Evolutionary conservation across 768 basidiomycete genomes (phyloP), one percentile per base, ranked within the genome.

Genomic region (Termitomyces sp.): DNA sequence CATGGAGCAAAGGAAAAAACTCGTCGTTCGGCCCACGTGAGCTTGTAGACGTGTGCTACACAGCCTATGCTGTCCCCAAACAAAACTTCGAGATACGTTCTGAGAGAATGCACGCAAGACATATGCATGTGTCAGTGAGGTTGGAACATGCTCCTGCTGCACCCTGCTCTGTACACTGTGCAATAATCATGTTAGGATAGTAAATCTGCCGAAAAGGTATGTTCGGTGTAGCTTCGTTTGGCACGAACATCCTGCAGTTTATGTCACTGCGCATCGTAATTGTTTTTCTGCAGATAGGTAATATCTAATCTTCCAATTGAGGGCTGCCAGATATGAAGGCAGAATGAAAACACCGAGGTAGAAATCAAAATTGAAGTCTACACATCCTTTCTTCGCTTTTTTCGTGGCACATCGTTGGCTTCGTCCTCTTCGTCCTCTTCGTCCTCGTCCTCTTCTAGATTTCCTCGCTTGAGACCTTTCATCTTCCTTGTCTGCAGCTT

Each of bases 401-500:
- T 64, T 24, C 52, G 59, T 8, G 58, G 59, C 33, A 46, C 37
- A 16, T 67, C 59, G 30, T 67, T 62, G 22, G 62, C 66, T 4
- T 61, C 55, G 12, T 67, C 68, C 30, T 63, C 68, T 39, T 55
- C 63, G 16, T 63, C 62, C 37, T 63, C 68, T 39, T 55, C 63
- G 16, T 63, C 62, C 37, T 63, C 62, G 15, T 69, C 67, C 16
- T 67, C 65, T 16, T 65, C 68, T 47, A 55, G 50, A n/a, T 66
- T 63, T 45, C 69, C 73, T 36, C 70, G 69, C 69, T 87, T 91
- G 62, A 99, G 72, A 11, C 93, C 96, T 77, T 97, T 98, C 93
- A 98, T 96, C 81, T 97, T 97, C 69, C 94, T 82, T 58, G 87
- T 87, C 80, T 97, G 94, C 73, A 98, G 67, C 76, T 82, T 90